A percentile compares a stretch with the other conserved stretches of the same genome.
phyloP scores from a whole-genome alignment of 306 rosid genomes.

The Neltuma alba region DNA sequence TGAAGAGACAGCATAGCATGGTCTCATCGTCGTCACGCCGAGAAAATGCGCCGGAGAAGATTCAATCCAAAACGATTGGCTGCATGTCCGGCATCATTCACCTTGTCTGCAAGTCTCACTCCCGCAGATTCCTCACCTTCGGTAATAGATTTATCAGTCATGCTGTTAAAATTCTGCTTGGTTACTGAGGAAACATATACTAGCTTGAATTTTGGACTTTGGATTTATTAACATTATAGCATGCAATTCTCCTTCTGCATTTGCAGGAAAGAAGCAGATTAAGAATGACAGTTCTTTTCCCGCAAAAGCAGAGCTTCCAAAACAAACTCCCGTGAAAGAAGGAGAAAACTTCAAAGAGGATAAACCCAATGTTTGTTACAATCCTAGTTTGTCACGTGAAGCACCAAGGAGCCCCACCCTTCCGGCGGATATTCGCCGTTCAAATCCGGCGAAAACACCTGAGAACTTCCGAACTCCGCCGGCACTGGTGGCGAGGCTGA shows the following conservation, averaged over 20 bases:
- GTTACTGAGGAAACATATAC: not conserved
- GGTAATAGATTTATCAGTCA: conserved; percentile 36
- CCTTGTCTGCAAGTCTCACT: conserved; percentile 58
- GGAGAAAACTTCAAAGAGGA: conserved; percentile 8
- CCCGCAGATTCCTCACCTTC: conserved; percentile 69
- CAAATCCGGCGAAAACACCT: conserved; percentile 38
- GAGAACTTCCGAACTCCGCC: conserved; percentile 36
- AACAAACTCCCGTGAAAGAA: not conserved
- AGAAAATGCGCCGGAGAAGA: conserved; percentile 58
- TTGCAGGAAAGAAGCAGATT: conserved; percentile 64
- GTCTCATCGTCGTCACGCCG: conserved; percentile 60
- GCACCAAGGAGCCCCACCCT: conserved; percentile 68
- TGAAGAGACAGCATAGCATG: conserved; percentile 61
- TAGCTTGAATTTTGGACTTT: not conserved
- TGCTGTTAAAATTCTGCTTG: not conserved
- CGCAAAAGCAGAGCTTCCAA: not conserved
- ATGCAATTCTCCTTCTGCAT: not conserved
- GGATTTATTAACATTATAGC: not conserved
- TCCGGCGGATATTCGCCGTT: conserved; percentile 68
- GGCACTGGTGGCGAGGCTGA: conserved; percentile 48
- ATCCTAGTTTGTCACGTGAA: conserved; percentile 36
- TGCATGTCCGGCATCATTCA: conserved; percentile 90
- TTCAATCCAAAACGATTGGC: conserved; percentile 62
- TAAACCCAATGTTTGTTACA: not conserved
- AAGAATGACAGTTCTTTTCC: conserved; percentile 32